phyloP scores from a whole-genome alignment of 441 rosid genomes.

The Raphanus hybrid region DNA sequence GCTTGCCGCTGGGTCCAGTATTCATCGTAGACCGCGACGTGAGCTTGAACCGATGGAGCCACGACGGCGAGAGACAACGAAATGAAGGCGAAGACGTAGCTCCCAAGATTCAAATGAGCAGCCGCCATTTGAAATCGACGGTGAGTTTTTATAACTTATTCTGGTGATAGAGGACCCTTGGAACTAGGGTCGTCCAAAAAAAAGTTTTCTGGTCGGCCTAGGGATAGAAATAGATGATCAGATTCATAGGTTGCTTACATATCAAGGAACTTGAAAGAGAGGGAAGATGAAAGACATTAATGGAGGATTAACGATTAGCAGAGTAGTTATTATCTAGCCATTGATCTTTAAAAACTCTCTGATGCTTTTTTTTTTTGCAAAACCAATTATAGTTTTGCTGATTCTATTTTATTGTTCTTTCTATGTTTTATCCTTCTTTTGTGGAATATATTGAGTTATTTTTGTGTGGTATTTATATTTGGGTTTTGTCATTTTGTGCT shows the following conservation, averaged over 20 bases:
- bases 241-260: background rate
- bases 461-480: background rate
- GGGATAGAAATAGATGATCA: slow-evolving; percentile 1
- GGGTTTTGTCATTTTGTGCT: background rate
- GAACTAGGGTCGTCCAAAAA: slow-evolving; percentile 7
- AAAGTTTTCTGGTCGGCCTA: background rate
- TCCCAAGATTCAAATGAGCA: background rate
- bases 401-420: background rate
- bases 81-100: background rate
- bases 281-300: slow-evolving; percentile 4
- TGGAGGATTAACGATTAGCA: background rate
- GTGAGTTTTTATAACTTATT: background rate
- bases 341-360: background rate
- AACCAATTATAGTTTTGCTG: slow-evolving; percentile 11
- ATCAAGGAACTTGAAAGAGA: background rate
- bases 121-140: background rate
- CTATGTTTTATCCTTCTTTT: background rate
- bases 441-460: background rate
- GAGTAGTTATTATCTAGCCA: background rate
- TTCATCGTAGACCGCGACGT: background rate
- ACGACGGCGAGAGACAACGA: background rate
- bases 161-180: background rate
- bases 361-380: background rate
- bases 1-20: background rate
- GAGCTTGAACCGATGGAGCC: background rate